Evolutionary conservation across 352 stramenopile species (phyloP), one percentile per base, ranked within the genome.

Genomic region (Globisporangium paddicum): DNA sequence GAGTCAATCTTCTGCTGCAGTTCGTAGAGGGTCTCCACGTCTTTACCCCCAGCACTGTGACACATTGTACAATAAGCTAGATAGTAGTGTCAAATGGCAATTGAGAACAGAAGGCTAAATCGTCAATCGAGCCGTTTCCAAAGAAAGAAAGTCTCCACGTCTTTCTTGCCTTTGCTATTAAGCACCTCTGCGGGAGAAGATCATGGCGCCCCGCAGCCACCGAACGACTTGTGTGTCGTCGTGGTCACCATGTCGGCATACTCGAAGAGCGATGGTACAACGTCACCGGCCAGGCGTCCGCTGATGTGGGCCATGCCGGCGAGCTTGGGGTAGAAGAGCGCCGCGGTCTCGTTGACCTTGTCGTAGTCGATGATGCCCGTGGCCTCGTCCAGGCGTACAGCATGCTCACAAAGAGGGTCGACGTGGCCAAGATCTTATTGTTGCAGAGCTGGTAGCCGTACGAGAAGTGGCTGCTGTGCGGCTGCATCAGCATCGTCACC

Each of bases 231-330:
- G 88, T 99, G 98, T 40, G 97, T 99, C 38, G 98, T 99, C 16
- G 97, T 99, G 34, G 97, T 99, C 32, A 99, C 98, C 48, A 99
- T 96, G 72, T 99, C 97, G 1, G 93, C 92, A 68, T 96, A 97
- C 48, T 98, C 90, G 63, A 99, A 99, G 26, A 96, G 98, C 26
- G 90, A 97, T 0, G 97, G 97, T 55, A 99, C 96, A 9, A 98
- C 95, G 42, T 95, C 89, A 18, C 86, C 89, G 7, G 97, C 90
- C 40, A 99, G 95, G 23, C 99, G 84, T 37, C 98, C 98, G 26
- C 88, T 98, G 79, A 99, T 99, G 81, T 99, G 98, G 30, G 98
- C 97, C 97, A 99, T 99, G 73, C 99, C 98, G 8, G 96, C 85
- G 45, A 99, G 78, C 82, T 99, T 99, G 11, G 97, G 97, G 62